phyloP scores from a whole-genome alignment of 2,329 filamentous ascomycete genomes.

The Clarireedia homoeocarpa region DNA sequence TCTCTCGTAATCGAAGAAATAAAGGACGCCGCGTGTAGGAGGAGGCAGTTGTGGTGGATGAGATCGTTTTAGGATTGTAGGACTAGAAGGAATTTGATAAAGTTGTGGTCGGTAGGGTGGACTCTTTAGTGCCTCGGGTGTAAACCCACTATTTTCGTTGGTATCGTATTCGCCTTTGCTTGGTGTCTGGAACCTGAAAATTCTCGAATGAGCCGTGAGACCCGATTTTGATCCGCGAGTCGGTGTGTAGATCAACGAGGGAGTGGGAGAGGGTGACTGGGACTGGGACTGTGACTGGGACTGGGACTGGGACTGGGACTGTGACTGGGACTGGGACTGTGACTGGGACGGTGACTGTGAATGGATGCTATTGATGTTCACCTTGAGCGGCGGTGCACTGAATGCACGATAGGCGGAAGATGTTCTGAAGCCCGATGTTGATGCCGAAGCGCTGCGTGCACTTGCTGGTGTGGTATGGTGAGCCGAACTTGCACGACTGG shows the following conservation, averaged over 20 bases:
- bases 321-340: neutral
- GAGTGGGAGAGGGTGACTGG: neutral
- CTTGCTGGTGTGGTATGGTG: slow-evolving; percentile 1
- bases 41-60: neutral
- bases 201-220: neutral
- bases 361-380: neutral
- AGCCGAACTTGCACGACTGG: slow-evolving; percentile 3
- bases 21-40: slow-evolving; percentile 2
- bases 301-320: too few relatives aligned
- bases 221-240: slow-evolving; percentile 3
- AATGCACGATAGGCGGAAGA: neutral
- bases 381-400: neutral
- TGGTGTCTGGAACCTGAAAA: neutral
- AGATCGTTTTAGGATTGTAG: slow-evolving; percentile 5
- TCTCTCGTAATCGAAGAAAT: slow-evolving; percentile 6
- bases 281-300: too few relatives aligned
- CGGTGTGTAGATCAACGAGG: neutral
- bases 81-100: slow-evolving; percentile 6
- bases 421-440: neutral
- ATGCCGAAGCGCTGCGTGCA: neutral
- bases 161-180: neutral
- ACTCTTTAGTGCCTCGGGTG: neutral
- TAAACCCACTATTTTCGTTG: slow-evolving; percentile 4
- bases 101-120: neutral
- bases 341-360: too few relatives aligned